Evolutionary conservation across 2,329 filamentous ascomycete species (phyloP), one percentile per base, ranked within the genome.

Genomic region (Didymella pomorum): DNA sequence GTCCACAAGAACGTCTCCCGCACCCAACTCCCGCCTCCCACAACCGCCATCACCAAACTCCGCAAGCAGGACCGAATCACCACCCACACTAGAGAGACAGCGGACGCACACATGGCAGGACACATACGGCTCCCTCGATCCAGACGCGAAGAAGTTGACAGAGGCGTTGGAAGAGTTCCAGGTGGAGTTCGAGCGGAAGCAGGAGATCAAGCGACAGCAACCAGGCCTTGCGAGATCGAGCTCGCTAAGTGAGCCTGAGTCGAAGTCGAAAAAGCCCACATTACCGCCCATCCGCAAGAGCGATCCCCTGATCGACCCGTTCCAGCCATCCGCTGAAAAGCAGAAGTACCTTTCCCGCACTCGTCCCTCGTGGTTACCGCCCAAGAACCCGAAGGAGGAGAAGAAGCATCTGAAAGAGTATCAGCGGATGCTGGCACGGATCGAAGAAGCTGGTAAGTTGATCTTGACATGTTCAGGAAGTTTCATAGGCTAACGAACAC

Each of bases 301-400:
- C 41, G 90, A 93, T 68, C 89, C 92, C 64, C 91, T 94, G 85
- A 92, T 94, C 61, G 91, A 95, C 69, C 91, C 91, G 3, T 80
- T 95, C 33, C 91, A 91, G 16, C 87, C 93, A 26, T 94, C 91
- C 44, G 93, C 91, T 75, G 91, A 95, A 77, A 95, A 95, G 74
- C 90, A 94, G 70, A 91, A 91, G 3, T 90, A 93, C 2, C 81
- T 95, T 21, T 92, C 90, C 23, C 84, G 92, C 18, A 95, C 71
- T 2, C 84, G 91, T 35, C 91, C 91, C 0, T 93, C 90, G 1
- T 95, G 92, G 92, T 81, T 95, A 2, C 91, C 92, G 0, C 91
- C 91, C 1, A 95, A 95, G 78, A 88, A 95, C 65, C 93, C 92
- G 2, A 90, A 90, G 52, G 95, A 99, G 76, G 95, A 99, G 79